Evolutionary conservation across 192 early-diverging fungal genomes (phyloP), one percentile per base, ranked within the genome.

Genomic region (Geranomyces michiganensis): DNA sequence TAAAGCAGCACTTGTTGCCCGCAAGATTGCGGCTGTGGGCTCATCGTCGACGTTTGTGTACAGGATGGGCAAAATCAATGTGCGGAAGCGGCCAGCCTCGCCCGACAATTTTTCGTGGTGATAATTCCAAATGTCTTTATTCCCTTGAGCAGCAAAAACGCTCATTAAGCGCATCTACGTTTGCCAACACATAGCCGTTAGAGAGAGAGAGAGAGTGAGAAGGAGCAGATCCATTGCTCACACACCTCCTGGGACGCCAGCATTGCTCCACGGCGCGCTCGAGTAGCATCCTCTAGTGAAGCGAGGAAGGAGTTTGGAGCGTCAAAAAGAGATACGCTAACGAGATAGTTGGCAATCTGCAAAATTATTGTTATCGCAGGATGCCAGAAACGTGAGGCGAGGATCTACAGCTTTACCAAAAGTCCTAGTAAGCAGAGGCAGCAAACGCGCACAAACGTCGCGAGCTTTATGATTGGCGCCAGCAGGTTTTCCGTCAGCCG

Each of bases 331-430:
- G 43, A 45, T 21, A n/a, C 32, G 36, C 6, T 12, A 1, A 64
- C 43, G 3, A 64, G 21, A 29, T 64, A 64, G 36, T 64, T 64
- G 3, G 62, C 62, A 46, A 64, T 64, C 45, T 46, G 43, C 36
- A 36, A 24, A 60, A n/a, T 4, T 24, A 13, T 13, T 58, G 12
- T 10, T n/a, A 24, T 19, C 12, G n/a, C n/a, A n/a, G n/a, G n/a
- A n/a, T n/a, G n/a, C n/a, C n/a, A n/a, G n/a, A n/a, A n/a, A n/a
- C n/a, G n/a, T n/a, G n/a, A n/a, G n/a, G 10, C 10, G 36, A 3
- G 36, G 36, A 3, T 41, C 9, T 8, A 19, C 4, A 32, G 4
- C 10, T 17, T 60, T 60, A 60, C 58, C 58, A 60, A 32, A 7
- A 32, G 29, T 32, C 30, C 58, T 8, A 60, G 24, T 17, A 60